Evolutionary conservation across 1,284 basidiomycete species (phyloP).

Genomic region (Ustilago sp.): DNA sequence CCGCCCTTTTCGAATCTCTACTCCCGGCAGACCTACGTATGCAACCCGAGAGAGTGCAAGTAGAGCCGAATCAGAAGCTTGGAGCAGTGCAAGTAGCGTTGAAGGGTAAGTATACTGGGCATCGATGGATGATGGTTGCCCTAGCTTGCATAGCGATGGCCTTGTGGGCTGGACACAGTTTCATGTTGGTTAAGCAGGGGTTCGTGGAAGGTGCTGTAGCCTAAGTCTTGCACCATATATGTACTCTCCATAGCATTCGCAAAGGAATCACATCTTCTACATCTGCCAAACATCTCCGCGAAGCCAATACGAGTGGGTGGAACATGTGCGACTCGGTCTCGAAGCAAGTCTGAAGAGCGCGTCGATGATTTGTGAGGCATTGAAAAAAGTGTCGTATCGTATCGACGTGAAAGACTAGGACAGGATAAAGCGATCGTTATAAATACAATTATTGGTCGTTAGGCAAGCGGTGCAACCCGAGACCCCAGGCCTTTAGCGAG

Average conservation of each 20-base stretch:
- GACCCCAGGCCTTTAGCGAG: background rate
- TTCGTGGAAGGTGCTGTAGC: background rate
- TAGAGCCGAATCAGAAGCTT: background rate
- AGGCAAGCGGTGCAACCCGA: background rate
- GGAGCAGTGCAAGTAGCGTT: background rate
- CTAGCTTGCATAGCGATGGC: background rate
- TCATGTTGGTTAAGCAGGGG: background rate
- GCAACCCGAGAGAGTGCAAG: background rate
- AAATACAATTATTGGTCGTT: background rate
- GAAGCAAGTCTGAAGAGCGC: too few relatives aligned
- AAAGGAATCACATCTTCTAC: background rate
- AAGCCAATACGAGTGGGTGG: too few relatives aligned
- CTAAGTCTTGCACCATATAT: background rate
- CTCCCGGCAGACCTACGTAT: conserved; percentile 20
- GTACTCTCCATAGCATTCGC: background rate
- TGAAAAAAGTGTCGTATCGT: too few relatives aligned
- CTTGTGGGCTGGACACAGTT: background rate
- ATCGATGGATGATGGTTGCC: background rate
- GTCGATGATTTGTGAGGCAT: too few relatives aligned
- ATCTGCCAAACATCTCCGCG: too few relatives aligned
- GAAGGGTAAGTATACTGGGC: background rate
- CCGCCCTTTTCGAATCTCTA: conserved; percentile 73
- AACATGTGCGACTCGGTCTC: too few relatives aligned
- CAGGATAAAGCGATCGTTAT: background rate
- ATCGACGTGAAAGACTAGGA: background rate